These are phyloP conservation scores for Parasitella parasitica DNA, from an alignment of 371 early-diverging fungal species.

Conservation along the genomic window DNA sequence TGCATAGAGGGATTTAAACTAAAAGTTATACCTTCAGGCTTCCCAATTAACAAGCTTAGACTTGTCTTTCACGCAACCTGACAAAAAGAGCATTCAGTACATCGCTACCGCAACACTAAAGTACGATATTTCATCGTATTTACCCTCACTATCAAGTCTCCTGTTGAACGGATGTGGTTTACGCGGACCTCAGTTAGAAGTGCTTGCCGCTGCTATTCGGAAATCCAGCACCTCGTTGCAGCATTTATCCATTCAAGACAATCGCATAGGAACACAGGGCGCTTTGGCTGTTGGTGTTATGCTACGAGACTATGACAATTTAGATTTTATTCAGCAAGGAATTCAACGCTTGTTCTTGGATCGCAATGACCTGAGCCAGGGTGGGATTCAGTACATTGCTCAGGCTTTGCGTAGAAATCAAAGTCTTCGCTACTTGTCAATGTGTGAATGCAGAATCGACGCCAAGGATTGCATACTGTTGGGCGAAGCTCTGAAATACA, in stretches of 20 bases:
- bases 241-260: constrained; percentile 27
- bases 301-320: constrained; percentile 61
- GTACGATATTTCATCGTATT: background rate
- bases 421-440: constrained; percentile 45
- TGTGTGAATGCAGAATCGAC: constrained; percentile 62
- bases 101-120: constrained; percentile 51
- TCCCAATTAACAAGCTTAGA: constrained; percentile 27
- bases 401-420: constrained; percentile 61
- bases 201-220: constrained; percentile 52
- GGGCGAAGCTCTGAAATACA: constrained; percentile 66
- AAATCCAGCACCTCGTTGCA: constrained; percentile 43
- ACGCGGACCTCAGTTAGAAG: constrained; percentile 50
- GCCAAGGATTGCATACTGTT: constrained; percentile 48
- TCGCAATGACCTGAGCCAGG: constrained; percentile 57
- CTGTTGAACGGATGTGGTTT: constrained; percentile 61
- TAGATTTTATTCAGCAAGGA: constrained; percentile 20
- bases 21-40: constrained; percentile 16
- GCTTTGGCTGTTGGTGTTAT: constrained; percentile 66
- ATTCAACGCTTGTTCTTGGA: constrained; percentile 39
- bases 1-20: background rate
- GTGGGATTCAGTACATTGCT: constrained; percentile 66
- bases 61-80: constrained; percentile 39
- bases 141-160: constrained; percentile 49
- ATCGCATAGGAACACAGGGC: constrained; percentile 48
- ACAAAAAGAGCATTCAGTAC: constrained; percentile 58